phyloP scores from a whole-genome alignment of 2,329 filamentous ascomycete species.

The Curvularia eragrostidis region DNA sequence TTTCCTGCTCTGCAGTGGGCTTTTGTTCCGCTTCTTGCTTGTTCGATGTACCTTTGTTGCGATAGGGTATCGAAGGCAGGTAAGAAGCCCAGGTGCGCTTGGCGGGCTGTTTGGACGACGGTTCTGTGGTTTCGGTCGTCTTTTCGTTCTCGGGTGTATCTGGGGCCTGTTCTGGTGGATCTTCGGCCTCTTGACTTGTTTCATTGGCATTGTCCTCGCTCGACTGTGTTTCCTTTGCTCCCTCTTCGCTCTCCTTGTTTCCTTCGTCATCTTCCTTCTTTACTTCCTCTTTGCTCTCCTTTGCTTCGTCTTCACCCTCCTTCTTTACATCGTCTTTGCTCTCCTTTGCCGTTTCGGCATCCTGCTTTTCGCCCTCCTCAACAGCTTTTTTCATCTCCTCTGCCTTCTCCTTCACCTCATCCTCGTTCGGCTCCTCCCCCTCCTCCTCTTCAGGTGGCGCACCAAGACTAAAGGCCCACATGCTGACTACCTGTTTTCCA shows the following conservation, averaged over 20 bases:
- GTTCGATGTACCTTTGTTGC: slow-evolving; percentile 33
- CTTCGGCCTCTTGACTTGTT: slow-evolving; percentile 24
- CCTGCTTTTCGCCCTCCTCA: slow-evolving; percentile 19
- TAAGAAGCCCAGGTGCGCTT: slow-evolving; percentile 51
- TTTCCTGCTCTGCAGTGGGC: slow-evolving; percentile 36
- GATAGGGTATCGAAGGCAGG: slow-evolving; percentile 49
- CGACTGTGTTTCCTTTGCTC: slow-evolving; percentile 9
- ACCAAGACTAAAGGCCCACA: slow-evolving; percentile 58
- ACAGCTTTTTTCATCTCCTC: slow-evolving; percentile 32
- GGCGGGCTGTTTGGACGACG: slow-evolving; percentile 22
- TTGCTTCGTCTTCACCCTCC: slow-evolving; percentile 1
- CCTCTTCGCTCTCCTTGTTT: slow-evolving; percentile 12
- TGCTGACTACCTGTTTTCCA: slow-evolving; percentile 58
- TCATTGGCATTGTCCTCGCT: neutral
- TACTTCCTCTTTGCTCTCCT: too few relatives aligned
- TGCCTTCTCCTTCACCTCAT: slow-evolving; percentile 36
- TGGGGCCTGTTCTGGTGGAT: slow-evolving; percentile 42
- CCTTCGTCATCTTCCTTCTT: neutral
- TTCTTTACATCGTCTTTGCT: slow-evolving; percentile 12
- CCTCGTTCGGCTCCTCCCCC: slow-evolving; percentile 30
- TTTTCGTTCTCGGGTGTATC: slow-evolving; percentile 28
- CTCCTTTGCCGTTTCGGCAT: slow-evolving; percentile 6
- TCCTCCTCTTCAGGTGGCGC: slow-evolving; percentile 52
- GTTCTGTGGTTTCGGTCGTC: slow-evolving; percentile 17
- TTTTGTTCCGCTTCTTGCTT: slow-evolving; percentile 30